Percentiles rank a stretch among this genome's conserved stretches.
Evolutionary conservation across 257 asterid genomes (phyloP).

Genomic region (Gentiana dahurica): DNA sequence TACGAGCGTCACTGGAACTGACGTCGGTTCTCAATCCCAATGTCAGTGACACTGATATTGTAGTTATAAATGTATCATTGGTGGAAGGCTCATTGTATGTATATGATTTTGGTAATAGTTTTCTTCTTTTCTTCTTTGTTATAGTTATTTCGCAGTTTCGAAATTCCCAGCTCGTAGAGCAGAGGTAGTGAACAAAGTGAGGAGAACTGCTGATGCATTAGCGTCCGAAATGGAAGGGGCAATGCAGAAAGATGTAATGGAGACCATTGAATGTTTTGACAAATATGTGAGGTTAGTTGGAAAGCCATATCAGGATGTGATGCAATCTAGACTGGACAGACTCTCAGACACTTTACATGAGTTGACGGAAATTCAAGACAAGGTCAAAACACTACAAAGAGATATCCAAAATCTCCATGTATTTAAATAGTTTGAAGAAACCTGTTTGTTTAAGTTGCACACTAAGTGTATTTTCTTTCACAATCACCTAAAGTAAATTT

Average conservation of each 20-base stretch:
- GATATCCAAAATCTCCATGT: constrained; percentile 76
- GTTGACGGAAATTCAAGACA: constrained; percentile 36
- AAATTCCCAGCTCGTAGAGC: constrained; percentile 72
- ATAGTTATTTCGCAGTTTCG: constrained; percentile 67
- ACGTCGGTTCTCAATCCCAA: too few relatives aligned
- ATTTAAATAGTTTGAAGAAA: constrained; percentile 3
- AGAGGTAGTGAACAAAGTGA: constrained; percentile 56
- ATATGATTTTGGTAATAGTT: neutral
- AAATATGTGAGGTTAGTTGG: constrained; percentile 42
- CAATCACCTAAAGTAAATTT: too few relatives aligned
- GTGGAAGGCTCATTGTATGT: neutral
- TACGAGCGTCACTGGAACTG: too few relatives aligned
- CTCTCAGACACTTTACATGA: constrained; percentile 43
- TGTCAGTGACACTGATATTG: too few relatives aligned
- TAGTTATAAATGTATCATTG: too few relatives aligned
- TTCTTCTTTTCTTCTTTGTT: constrained; percentile 14
- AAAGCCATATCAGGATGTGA: constrained; percentile 54
- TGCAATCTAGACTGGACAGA: constrained; percentile 44
- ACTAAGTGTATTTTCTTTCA: too few relatives aligned
- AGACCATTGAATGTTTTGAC: constrained; percentile 37
- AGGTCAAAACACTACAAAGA: constrained; percentile 42
- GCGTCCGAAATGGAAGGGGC: constrained; percentile 80
- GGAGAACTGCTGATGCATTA: constrained; percentile 63
- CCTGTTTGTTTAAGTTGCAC: too few relatives aligned
- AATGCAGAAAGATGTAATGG: constrained; percentile 69